These are phyloP conservation scores for Groenewaldozyma salmanticensis DNA, from an alignment of 805 yeast genomes.

Conservation along the genomic window DNA sequence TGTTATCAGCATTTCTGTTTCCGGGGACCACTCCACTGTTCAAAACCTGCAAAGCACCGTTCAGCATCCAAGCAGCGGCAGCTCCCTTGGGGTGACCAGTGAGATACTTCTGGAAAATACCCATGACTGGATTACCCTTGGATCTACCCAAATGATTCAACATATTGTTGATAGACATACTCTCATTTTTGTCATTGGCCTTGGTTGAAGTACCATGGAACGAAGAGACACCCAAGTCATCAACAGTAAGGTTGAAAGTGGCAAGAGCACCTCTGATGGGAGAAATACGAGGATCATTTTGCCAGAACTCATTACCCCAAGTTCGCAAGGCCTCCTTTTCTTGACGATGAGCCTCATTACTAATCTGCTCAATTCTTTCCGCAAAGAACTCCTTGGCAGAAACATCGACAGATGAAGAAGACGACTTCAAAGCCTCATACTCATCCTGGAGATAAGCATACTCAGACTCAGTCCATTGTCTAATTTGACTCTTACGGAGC, in stretches of 20 bases:
- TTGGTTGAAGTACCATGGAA: constrained; percentile 99
- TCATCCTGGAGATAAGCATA: constrained; percentile 60
- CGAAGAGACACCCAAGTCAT: constrained; percentile 92
- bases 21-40: constrained; percentile 95
- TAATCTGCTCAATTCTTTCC: constrained; percentile 82
- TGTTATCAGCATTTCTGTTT: constrained; percentile 96
- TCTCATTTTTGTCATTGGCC: constrained; percentile 98
- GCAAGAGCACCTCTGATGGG: constrained; percentile 97
- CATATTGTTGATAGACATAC: constrained; percentile 84
- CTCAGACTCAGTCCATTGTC: constrained; percentile 79
- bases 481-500: constrained; percentile 66
- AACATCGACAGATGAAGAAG: constrained; percentile 37
- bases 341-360: constrained; percentile 77
- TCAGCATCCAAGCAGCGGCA: constrained; percentile 99
- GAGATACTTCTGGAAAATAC: constrained; percentile 97
- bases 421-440: constrained; percentile 42
- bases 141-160: constrained; percentile 92
- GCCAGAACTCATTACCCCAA: constrained; percentile 94
- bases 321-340: constrained; percentile 78
- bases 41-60: constrained; percentile 91
- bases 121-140: constrained; percentile 94
- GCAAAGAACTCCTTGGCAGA: constrained; percentile 44
- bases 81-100: constrained; percentile 99
- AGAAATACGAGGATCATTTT: constrained; percentile 85
- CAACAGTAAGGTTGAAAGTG: constrained; percentile 82